Conservation (phyloP, 139 green algal genomes). For the Coccomyxa sp. region DNA sequence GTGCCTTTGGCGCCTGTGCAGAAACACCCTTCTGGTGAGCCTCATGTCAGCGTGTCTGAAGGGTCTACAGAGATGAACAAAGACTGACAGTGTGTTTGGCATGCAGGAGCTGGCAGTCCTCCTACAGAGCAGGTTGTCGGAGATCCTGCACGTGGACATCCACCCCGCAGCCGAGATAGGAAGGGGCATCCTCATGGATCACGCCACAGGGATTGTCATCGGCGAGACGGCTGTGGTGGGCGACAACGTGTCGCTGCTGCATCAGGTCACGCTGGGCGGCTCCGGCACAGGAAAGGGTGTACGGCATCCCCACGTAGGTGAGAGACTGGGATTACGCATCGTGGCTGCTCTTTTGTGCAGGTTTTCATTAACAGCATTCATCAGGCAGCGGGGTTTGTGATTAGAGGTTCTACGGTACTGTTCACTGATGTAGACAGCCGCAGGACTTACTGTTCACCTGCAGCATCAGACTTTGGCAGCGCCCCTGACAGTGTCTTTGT, state of each 20-base stretch:
- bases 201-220: conserved; percentile 90
- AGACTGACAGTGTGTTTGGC: neutral
- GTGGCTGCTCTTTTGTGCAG: neutral
- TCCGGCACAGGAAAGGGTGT: conserved; percentile 67
- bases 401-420: neutral
- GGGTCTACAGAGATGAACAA: neutral
- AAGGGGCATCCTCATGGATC: conserved; percentile 84
- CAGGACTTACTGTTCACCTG: too few species aligned
- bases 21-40: too few species aligned
- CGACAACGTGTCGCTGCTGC: conserved; percentile 93
- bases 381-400: neutral
- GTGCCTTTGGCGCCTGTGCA: too few species aligned
- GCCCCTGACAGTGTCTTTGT: too few species aligned
- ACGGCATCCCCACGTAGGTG: conserved; percentile 65
- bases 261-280: conserved; percentile 93
- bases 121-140: conserved; percentile 70
- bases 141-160: conserved; percentile 78
- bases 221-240: conserved; percentile 92
- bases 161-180: conserved; percentile 83
- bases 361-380: neutral
- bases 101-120: conserved; percentile 62
- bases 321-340: neutral
- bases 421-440: too few species aligned
- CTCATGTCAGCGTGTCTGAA: neutral
- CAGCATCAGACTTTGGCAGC: too few species aligned